Evolutionary conservation across 78 protist species (phyloP).

Genomic region (slime mould (Dictyostelium discoideum)): DNA sequence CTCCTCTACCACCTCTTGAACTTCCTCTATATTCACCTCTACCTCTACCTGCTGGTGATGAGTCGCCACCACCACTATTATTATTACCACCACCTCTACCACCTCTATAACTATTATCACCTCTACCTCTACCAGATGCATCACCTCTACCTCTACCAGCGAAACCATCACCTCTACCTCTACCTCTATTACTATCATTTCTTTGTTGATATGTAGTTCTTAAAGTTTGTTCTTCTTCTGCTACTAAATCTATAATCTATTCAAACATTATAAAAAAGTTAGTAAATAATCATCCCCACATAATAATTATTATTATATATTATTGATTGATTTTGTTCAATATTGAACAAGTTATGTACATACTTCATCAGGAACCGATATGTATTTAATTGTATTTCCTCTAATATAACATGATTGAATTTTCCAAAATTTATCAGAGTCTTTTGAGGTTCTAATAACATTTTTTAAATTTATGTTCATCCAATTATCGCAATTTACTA

Average conservation of each 20-base stretch:
- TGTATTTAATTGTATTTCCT: slow-evolving; percentile 94
- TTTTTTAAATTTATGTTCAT: slow-evolving; percentile 93
- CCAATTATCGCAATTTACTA: slow-evolving; percentile 93
- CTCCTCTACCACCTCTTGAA: slow-evolving; percentile 20
- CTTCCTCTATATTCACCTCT: background rate
- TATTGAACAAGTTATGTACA: background rate
- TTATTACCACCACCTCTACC: background rate
- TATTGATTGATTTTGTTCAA: background rate
- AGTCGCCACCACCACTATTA: slow-evolving; percentile 12
- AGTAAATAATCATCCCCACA: background rate
- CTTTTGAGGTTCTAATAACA: slow-evolving; percentile 93
- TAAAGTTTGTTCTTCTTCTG: slow-evolving; percentile 67
- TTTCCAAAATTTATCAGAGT: slow-evolving; percentile 94
- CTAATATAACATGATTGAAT: slow-evolving; percentile 91
- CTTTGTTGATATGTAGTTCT: slow-evolving; percentile 15
- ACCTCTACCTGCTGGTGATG: background rate
- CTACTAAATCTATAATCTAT: slow-evolving; percentile 74
- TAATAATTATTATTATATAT: background rate
- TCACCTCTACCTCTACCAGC: slow-evolving; percentile 35
- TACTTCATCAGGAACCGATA: slow-evolving; percentile 94
- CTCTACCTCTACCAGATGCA: slow-evolving; percentile 34
- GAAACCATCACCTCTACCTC: slow-evolving; percentile 20
- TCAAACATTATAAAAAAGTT: background rate
- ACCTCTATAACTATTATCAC: background rate
- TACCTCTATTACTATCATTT: background rate